Conservation (phyloP, 495 filamentous ascomycete species). For the Rusavskia elegans region DNA sequence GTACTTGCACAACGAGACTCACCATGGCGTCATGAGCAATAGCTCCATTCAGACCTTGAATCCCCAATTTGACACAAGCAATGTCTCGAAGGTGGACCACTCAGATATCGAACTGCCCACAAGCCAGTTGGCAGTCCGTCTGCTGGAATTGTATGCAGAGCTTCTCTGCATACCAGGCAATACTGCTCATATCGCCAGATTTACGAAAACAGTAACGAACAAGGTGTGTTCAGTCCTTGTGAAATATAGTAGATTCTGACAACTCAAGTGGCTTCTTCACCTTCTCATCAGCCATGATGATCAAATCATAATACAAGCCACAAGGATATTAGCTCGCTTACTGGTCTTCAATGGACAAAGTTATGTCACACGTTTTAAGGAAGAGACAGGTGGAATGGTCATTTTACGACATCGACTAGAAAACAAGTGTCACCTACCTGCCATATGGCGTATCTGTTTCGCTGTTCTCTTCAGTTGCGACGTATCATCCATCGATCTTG, state of each 20-base stretch:
- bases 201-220: slow-evolving; percentile 88
- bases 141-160: slow-evolving; percentile 70
- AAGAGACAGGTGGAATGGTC: slow-evolving; percentile 70
- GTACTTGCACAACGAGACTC: background rate
- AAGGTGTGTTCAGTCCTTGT: slow-evolving; percentile 45
- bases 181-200: slow-evolving; percentile 54
- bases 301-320: slow-evolving; percentile 64
- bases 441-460: slow-evolving; percentile 81
- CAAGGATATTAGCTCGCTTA: slow-evolving; percentile 75
- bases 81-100: background rate
- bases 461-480: slow-evolving; percentile 76
- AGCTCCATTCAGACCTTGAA: background rate
- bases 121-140: slow-evolving; percentile 50
- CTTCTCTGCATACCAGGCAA: slow-evolving; percentile 63
- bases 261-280: slow-evolving; percentile 76
- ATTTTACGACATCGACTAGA: slow-evolving; percentile 70
- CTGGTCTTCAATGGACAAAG: slow-evolving; percentile 59
- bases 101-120: background rate
- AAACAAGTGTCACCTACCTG: slow-evolving; percentile 75
- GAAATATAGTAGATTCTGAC: slow-evolving; percentile 10
- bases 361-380: slow-evolving; percentile 72
- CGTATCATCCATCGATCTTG: slow-evolving; percentile 56
- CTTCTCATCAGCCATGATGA: slow-evolving; percentile 77
- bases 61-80: background rate
- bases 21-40: background rate